These are phyloP conservation scores for Plasmodium gonderi DNA, from an alignment of 169 alveolate species.

Conservation along the genomic window DNA sequence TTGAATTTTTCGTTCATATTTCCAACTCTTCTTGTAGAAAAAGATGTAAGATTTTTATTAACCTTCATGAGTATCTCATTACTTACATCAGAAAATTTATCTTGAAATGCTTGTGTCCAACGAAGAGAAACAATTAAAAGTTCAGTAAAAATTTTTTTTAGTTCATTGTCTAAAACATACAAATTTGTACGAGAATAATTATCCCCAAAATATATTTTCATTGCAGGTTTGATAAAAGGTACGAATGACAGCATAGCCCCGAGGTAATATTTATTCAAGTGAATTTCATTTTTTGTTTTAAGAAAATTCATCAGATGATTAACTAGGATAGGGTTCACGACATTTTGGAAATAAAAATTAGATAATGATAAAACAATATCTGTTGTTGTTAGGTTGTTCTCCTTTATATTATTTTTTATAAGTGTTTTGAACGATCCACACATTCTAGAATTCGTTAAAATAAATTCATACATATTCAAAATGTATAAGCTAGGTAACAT, in stretches of 20 bases:
- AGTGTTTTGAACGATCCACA: conserved; percentile 1
- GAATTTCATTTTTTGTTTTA: neutral
- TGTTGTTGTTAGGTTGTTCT: conserved; percentile 10
- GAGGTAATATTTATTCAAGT: conserved; percentile 31
- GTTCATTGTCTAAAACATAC: neutral
- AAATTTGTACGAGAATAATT: neutral
- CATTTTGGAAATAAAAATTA: conserved; percentile 1
- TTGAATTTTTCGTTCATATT: neutral
- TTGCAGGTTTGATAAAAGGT: conserved; percentile 69
- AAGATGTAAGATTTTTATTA: neutral
- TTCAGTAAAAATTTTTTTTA: conserved; percentile 9
- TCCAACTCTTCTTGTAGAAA: neutral
- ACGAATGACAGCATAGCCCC: conserved; percentile 13
- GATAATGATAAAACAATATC: conserved; percentile 33
- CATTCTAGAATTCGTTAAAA: conserved; percentile 24
- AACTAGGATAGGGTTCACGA: conserved; percentile 8
- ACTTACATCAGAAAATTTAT: neutral
- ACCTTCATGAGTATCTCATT: neutral
- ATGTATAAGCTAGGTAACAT: conserved; percentile 41
- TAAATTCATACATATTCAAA: conserved; percentile 32
- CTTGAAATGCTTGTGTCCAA: conserved; percentile 57
- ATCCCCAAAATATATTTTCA: conserved; percentile 42
- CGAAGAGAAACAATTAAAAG: neutral
- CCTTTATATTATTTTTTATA: conserved; percentile 11
- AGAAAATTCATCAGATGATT: neutral